A percentile compares a stretch with the other conserved stretches of the same genome.
Evolutionary conservation across 768 basidiomycete species (phyloP).

Genomic region (Suillus subalutaceus): DNA sequence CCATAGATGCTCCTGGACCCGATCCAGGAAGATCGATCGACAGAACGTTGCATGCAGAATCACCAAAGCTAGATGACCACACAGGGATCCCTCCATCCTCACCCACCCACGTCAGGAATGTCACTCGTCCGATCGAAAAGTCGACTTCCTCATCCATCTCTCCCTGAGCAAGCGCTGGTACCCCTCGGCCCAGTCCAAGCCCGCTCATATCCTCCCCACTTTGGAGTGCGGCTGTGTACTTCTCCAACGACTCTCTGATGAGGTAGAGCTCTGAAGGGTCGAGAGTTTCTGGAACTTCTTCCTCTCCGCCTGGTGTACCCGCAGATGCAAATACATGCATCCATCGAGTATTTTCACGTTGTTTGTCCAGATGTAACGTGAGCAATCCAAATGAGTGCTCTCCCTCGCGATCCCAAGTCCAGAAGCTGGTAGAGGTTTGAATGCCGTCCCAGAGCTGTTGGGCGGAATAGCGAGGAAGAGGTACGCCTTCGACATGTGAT

Average conservation of each 20-base stretch:
- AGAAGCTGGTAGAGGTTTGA: constrained; percentile 77
- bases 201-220: constrained; percentile 63
- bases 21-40: constrained; percentile 71
- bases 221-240: constrained; percentile 72
- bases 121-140: constrained; percentile 64
- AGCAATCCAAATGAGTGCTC: constrained; percentile 70
- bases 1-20: constrained; percentile 40
- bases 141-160: constrained; percentile 94
- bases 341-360: constrained; percentile 84
- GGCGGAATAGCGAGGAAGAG: constrained; percentile 60
- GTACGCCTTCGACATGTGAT: constrained; percentile 31
- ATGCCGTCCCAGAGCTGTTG: constrained; percentile 82
- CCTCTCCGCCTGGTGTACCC: constrained; percentile 44
- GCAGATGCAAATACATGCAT: constrained; percentile 75
- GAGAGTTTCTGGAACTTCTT: constrained; percentile 85
- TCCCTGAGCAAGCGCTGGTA: constrained; percentile 83
- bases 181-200: constrained; percentile 63
- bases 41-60: constrained; percentile 54
- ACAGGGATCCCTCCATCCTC: constrained; percentile 48
- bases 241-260: constrained; percentile 82
- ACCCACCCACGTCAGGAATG: constrained; percentile 68
- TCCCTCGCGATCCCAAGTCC: constrained; percentile 89
- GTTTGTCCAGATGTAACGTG: constrained; percentile 86
- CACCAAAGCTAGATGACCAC: constrained; percentile 42
- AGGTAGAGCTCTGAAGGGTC: constrained; percentile 80